These are phyloP conservation scores for Neoscytalidium dimidiatum DNA, from an alignment of 2,329 filamentous ascomycete genomes.

Conservation along the genomic window DNA sequence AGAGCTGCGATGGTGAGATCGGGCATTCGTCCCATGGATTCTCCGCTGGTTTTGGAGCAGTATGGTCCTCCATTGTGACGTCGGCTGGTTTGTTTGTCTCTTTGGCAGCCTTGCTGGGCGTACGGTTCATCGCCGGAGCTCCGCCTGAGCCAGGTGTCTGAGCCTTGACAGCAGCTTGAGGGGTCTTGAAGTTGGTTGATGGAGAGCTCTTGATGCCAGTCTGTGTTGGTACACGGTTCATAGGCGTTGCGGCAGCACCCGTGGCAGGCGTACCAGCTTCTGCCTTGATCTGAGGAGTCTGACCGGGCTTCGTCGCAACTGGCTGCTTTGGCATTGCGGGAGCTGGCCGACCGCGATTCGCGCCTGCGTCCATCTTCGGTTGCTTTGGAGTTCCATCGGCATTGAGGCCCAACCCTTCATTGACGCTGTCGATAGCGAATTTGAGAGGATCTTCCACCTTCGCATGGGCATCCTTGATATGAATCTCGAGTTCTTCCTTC, in stretches of 20 bases:
- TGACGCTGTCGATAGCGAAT: conserved; percentile 57
- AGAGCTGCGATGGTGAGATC: neutral
- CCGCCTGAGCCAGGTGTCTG: conserved; percentile 33
- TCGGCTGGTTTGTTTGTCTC: neutral
- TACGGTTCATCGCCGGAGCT: conserved; percentile 12
- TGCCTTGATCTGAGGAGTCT: conserved; percentile 33
- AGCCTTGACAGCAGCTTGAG: conserved; percentile 36
- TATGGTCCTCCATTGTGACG: neutral
- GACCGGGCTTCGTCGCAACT: conserved; percentile 35
- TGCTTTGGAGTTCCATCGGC: conserved; percentile 47
- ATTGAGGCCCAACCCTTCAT: conserved; percentile 51
- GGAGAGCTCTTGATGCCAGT: conserved; percentile 40
- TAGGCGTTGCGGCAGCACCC: conserved; percentile 36
- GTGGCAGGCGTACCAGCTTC: conserved; percentile 38
- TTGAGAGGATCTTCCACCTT: conserved; percentile 56
- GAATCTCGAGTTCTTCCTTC: conserved; percentile 56
- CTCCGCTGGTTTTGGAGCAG: neutral
- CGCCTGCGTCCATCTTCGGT: conserved; percentile 30
- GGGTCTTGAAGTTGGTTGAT: conserved; percentile 40
- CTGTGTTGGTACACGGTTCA: conserved; percentile 40
- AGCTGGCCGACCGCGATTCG: conserved; percentile 25
- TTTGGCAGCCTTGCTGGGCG: conserved; percentile 17
- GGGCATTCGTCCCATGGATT: conserved; percentile 18
- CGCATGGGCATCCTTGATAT: conserved; percentile 56
- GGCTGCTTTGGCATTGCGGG: conserved; percentile 27